A percentile compares a stretch with the other conserved stretches of the same genome.
Evolutionary conservation across 208 protist species (phyloP).

Genomic region (Lotmaria passim): DNA sequence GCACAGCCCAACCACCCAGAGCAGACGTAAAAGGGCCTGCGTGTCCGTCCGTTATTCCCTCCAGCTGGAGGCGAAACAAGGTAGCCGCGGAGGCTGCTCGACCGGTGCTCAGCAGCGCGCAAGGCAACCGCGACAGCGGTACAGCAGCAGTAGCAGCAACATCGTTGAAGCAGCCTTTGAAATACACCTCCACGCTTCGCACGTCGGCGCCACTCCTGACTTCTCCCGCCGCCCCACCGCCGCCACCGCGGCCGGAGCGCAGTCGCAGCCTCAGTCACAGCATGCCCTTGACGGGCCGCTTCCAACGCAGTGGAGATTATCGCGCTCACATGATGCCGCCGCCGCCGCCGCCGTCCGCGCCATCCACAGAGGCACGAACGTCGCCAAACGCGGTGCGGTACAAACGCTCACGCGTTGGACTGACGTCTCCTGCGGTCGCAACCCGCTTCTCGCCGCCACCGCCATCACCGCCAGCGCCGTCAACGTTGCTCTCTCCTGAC

Average conservation of each 20-base stretch:
- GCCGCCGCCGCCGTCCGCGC: constrained; percentile 13
- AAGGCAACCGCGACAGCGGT: not conserved
- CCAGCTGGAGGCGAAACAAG: not conserved
- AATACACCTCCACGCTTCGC: not conserved
- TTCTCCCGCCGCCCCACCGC: constrained; percentile 5
- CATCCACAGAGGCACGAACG: not conserved
- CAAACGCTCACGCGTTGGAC: not conserved
- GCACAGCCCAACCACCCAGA: constrained; percentile 4
- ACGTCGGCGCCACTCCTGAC: not conserved
- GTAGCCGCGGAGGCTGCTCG: not conserved
- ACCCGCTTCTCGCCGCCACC: not conserved
- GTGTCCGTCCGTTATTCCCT: not conserved
- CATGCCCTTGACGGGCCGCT: constrained; percentile 5
- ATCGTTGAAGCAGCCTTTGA: not conserved
- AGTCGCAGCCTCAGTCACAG: constrained; percentile 26
- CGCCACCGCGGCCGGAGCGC: constrained; percentile 19
- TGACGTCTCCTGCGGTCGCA: not conserved
- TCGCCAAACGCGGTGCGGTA: constrained; percentile 14
- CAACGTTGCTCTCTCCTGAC: constrained; percentile 20
- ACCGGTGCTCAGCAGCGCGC: not conserved
- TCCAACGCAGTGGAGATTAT: constrained; percentile 5
- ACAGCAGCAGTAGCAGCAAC: not conserved
- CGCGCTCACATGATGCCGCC: constrained; percentile 8
- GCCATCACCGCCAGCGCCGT: not conserved
- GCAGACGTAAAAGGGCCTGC: not conserved